These are phyloP conservation scores for Darksidea phi DNA, from an alignment of 495 filamentous ascomycete genomes.

Conservation along the genomic window DNA sequence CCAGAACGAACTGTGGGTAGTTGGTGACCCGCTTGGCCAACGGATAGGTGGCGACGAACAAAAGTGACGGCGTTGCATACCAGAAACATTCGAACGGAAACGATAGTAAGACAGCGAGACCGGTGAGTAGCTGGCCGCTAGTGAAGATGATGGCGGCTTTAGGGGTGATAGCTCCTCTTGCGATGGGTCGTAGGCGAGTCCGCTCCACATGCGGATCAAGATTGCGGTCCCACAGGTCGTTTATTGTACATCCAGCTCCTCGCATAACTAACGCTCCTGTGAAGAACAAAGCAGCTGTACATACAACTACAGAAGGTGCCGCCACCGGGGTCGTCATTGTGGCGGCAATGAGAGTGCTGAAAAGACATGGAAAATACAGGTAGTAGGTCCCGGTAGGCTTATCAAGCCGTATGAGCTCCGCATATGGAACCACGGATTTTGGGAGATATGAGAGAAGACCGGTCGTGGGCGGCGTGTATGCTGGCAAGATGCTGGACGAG, in stretches of 20 bases:
- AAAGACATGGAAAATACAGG: conserved; percentile 91
- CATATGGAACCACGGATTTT: conserved; percentile 77
- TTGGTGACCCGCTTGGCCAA: conserved; percentile 91
- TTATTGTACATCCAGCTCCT: conserved; percentile 96
- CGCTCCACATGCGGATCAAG: conserved; percentile 87
- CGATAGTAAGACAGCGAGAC: conserved; percentile 78
- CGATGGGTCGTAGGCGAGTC: conserved; percentile 85
- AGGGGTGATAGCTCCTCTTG: conserved; percentile 76
- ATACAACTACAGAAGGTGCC: conserved; percentile 54
- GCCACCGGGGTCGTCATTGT: conserved; percentile 61
- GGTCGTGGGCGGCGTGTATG: conserved; percentile 67
- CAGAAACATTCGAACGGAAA: conserved; percentile 81
- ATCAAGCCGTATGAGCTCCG: conserved; percentile 88
- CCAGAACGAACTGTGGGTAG: conserved; percentile 90
- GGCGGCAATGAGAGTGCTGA: conserved; percentile 72
- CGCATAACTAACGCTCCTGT: conserved; percentile 91
- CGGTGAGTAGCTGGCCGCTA: conserved; percentile 73
- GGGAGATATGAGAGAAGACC: conserved; percentile 79
- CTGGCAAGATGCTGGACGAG: conserved; percentile 31
- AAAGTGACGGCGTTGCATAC: conserved; percentile 81
- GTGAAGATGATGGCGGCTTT: conserved; percentile 76
- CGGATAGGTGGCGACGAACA: conserved; percentile 81
- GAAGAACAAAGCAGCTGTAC: conserved; percentile 76
- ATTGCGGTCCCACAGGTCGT: conserved; percentile 94
- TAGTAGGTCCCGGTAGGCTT: conserved; percentile 95